Percentiles rank a stretch among this genome's conserved stretches.
These are phyloP conservation scores for Arthrobotrys entomopaga DNA, from an alignment of 2,329 filamentous ascomycete genomes.

Conservation along the genomic window DNA sequence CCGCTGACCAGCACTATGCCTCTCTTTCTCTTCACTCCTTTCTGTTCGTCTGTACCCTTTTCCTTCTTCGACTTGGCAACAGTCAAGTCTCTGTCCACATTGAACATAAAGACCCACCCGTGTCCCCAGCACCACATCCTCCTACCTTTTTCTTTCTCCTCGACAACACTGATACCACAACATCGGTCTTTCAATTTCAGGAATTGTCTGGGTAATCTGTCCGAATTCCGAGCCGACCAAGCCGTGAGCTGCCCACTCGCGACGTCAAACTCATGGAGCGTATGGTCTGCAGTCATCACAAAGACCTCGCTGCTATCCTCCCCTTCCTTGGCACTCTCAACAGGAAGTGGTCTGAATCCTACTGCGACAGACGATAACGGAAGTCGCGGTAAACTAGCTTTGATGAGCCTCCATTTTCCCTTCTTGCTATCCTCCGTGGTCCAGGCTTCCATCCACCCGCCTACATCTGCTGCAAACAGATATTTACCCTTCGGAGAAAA, in stretches of 20 bases:
- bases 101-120: constrained; percentile 91
- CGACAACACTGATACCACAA: constrained; percentile 73
- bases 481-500: constrained; percentile 65
- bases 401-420: constrained; percentile 45
- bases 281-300: constrained; percentile 62
- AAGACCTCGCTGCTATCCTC: constrained; percentile 57
- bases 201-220: constrained; percentile 75
- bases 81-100: constrained; percentile 60
- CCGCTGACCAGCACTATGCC: constrained; percentile 40
- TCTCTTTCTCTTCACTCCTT: constrained; percentile 55
- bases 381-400: constrained; percentile 38
- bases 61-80: constrained; percentile 26
- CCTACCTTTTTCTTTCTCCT: constrained; percentile 65
- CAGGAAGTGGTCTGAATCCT: constrained; percentile 31
- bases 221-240: constrained; percentile 85
- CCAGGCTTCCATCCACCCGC: constrained; percentile 54
- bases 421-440: constrained; percentile 36
- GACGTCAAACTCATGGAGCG: constrained; percentile 82
- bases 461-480: constrained; percentile 68
- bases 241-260: constrained; percentile 79
- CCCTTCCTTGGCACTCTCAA: background rate
- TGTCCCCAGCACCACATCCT: constrained; percentile 90
- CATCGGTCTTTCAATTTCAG: constrained; percentile 78
- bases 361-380: constrained; percentile 31
- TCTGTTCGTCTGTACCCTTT: constrained; percentile 6